A percentile compares a stretch with the other conserved stretches of the same genome.
phyloP scores from a whole-genome alignment of 495 filamentous ascomycete species.

The Aspergillus nidulans region DNA sequence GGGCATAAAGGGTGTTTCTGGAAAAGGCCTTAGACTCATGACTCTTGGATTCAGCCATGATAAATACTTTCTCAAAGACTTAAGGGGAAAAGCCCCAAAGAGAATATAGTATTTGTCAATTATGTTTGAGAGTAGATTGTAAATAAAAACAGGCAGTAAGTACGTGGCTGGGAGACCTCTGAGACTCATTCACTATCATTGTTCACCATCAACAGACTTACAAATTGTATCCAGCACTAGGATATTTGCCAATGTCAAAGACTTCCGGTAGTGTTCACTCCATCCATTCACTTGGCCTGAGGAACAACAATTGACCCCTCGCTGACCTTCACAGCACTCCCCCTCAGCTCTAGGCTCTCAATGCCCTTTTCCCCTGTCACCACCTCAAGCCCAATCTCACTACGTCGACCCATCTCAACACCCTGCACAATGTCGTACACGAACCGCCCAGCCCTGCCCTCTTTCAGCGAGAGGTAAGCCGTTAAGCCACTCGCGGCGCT shows the following conservation, averaged over 20 bases:
- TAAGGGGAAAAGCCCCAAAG: not conserved
- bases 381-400: conserved; percentile 52
- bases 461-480: conserved; percentile 51
- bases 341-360: conserved; percentile 39
- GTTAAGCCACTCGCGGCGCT: conserved; percentile 56
- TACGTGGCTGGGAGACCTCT: no score
- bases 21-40: not conserved
- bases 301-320: conserved; percentile 37
- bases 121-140: no score
- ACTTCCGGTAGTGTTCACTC: not conserved
- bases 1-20: not conserved
- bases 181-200: no score
- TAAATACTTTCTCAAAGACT: not conserved
- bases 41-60: conserved; percentile 5
- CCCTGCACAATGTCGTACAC: conserved; percentile 62
- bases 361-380: conserved; percentile 30
- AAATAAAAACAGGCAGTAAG: no score
- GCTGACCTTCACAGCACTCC: conserved; percentile 55
- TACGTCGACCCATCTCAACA: conserved; percentile 71
- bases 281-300: conserved; percentile 3
- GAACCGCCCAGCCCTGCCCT: conserved; percentile 22
- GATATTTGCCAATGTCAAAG: not conserved
- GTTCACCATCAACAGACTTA: not conserved
- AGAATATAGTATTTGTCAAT: no score
- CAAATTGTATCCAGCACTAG: no score